These are phyloP conservation scores for Arabis hirsuta DNA, from an alignment of 345 rosid species.

Conservation along the genomic window DNA sequence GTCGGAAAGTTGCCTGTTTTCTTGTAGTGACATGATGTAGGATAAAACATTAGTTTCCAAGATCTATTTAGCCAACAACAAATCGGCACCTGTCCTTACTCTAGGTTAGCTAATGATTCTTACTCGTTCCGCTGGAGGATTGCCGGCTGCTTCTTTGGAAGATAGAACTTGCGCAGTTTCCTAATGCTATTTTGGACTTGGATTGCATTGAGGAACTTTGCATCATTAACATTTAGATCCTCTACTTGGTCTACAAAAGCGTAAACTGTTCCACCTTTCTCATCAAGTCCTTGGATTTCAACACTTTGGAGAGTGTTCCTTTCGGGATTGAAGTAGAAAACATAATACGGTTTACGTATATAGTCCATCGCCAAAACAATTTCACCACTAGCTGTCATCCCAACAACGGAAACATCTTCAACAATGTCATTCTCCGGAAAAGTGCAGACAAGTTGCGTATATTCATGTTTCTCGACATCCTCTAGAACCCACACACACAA, in stretches of 20 bases:
- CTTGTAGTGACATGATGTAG: too few species aligned
- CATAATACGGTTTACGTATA: background rate
- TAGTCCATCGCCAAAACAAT: background rate
- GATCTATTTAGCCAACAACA: too few species aligned
- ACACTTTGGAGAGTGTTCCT: background rate
- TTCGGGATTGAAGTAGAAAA: background rate
- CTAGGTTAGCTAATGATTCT: too few species aligned
- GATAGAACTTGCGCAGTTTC: too few species aligned
- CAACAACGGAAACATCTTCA: background rate
- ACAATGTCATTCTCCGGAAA: background rate
- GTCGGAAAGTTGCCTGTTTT: too few species aligned
- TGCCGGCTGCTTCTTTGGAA: too few species aligned
- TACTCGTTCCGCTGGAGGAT: too few species aligned
- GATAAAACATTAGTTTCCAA: too few species aligned
- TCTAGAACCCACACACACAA: background rate
- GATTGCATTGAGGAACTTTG: too few species aligned
- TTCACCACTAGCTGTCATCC: background rate
- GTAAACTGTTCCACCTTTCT: too few species aligned
- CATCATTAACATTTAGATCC: background rate
- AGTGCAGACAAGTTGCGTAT: background rate
- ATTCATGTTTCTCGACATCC: background rate
- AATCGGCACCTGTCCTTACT: too few species aligned
- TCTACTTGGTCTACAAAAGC: background rate
- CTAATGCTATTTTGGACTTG: too few species aligned
- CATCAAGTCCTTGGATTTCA: background rate